Evolutionary conservation across 371 early-diverging fungal species (phyloP).

Genomic region (Caulochytrium protostelioides): DNA sequence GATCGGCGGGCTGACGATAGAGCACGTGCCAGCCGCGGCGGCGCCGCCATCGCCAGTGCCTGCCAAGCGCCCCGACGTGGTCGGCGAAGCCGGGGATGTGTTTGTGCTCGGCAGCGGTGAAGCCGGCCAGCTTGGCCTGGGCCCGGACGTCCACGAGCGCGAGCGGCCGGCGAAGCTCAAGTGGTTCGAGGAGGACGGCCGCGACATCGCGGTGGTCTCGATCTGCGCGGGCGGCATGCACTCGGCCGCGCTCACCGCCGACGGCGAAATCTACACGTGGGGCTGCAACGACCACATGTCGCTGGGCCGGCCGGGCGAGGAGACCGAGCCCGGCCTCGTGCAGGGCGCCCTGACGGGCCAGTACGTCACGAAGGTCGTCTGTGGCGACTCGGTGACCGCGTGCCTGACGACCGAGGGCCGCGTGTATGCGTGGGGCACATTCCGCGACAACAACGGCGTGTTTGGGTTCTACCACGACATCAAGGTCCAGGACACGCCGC

Average conservation of each 20-base stretch:
- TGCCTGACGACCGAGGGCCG: conserved; percentile 64
- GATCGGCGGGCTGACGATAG: too few species aligned
- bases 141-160: conserved; percentile 45
- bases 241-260: conserved; percentile 24
- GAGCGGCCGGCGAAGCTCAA: conserved; percentile 49
- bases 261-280: conserved; percentile 55
- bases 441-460: conserved; percentile 42
- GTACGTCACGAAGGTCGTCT: conserved; percentile 59
- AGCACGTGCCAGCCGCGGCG: too few species aligned
- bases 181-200: conserved; percentile 30
- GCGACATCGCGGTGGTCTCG: conserved; percentile 27
- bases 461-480: conserved; percentile 32
- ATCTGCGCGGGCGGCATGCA: conserved; percentile 41
- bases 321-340: conserved; percentile 36
- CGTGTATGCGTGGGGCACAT: conserved; percentile 92
- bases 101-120: conserved; percentile 88
- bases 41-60: too few species aligned
- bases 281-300: conserved; percentile 97
- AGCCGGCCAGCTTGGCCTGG: conserved; percentile 89
- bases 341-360: conserved; percentile 50
- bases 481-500: conserved; percentile 40
- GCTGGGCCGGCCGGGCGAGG: conserved; percentile 57
- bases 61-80: too few species aligned
- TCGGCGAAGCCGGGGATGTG: conserved; percentile 40
- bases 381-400: conserved; percentile 81